A percentile compares a stretch with the other conserved stretches of the same genome.
phyloP scores from a whole-genome alignment of 2,329 filamentous ascomycete genomes.

The Arthrobotrys pseudoclavata region DNA sequence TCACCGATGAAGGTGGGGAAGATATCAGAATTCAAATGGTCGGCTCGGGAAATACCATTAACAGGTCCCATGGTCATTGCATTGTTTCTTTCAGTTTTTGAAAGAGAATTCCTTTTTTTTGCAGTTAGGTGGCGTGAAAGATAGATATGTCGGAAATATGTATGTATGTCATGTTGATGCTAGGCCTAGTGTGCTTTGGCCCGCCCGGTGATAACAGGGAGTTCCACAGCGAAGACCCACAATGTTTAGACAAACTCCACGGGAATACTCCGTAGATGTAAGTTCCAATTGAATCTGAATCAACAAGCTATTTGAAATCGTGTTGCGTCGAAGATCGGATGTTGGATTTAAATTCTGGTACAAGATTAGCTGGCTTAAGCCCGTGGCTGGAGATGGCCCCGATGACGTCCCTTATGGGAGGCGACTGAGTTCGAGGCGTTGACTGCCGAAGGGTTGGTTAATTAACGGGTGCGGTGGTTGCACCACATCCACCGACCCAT shows the following conservation, averaged over 20 bases:
- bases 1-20: neutral
- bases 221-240: conserved; percentile 10
- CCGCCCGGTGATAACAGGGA: conserved; percentile 3
- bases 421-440: conserved; percentile 33
- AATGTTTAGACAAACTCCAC: neutral
- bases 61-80: neutral
- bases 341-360: conserved; percentile 47
- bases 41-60: conserved; percentile 13
- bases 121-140: neutral
- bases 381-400: conserved; percentile 38
- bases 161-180: conserved; percentile 10
- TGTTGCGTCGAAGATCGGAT: conserved; percentile 37
- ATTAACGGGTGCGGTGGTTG: neutral
- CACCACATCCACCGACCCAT: conserved; percentile 2
- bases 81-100: neutral
- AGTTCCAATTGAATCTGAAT: neutral
- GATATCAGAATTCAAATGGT: neutral
- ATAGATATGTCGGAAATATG: neutral
- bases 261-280: conserved; percentile 9
- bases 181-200: neutral
- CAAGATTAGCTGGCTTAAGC: conserved; percentile 32
- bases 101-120: neutral
- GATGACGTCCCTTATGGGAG: neutral
- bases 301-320: conserved; percentile 16
- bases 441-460: conserved; percentile 4